A percentile compares a stretch with the other conserved stretches of the same genome.
Conservation (phyloP, 2,329 filamentous ascomycete species). For the Sporothrix mexicana region DNA sequence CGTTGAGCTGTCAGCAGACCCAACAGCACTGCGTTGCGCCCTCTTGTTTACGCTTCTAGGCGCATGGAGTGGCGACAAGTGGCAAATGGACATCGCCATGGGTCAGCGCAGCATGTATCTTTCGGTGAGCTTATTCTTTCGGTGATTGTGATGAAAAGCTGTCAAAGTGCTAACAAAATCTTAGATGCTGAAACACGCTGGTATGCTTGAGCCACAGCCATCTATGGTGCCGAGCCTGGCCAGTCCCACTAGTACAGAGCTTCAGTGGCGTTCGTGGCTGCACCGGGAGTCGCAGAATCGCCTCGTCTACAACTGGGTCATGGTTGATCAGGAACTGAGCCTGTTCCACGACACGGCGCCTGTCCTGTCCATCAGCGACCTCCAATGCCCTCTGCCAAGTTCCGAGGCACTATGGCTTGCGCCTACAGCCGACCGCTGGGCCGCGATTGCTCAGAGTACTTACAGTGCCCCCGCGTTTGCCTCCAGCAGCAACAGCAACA, state of each 20-base stretch:
- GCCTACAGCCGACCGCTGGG: slow-evolving; percentile 64
- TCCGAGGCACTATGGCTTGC: slow-evolving; percentile 69
- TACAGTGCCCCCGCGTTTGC: slow-evolving; percentile 53
- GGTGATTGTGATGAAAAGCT: background rate
- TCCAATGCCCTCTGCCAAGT: slow-evolving; percentile 67
- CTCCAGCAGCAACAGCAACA: background rate
- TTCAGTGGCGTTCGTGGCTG: slow-evolving; percentile 68
- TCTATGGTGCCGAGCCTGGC: slow-evolving; percentile 53
- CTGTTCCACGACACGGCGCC: slow-evolving; percentile 69
- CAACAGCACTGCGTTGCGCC: slow-evolving; percentile 67
- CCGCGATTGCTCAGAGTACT: slow-evolving; percentile 61
- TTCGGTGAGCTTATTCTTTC: slow-evolving; percentile 53
- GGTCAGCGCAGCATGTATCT: slow-evolving; percentile 76
- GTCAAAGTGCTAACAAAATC: background rate
- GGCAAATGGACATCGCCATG: slow-evolving; percentile 79
- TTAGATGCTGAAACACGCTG: slow-evolving; percentile 72
- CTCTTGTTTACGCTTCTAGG: slow-evolving; percentile 71
- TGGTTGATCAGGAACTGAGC: slow-evolving; percentile 74
- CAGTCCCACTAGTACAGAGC: slow-evolving; percentile 53
- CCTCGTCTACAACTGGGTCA: slow-evolving; percentile 76
- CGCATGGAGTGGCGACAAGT: slow-evolving; percentile 77
- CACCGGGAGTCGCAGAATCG: slow-evolving; percentile 68
- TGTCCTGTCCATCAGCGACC: slow-evolving; percentile 68
- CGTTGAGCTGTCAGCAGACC: slow-evolving; percentile 69
- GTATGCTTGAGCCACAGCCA: slow-evolving; percentile 64